These are phyloP conservation scores for Malassezia obtusa DNA, from an alignment of 1,284 basidiomycete genomes.

Conservation along the genomic window DNA sequence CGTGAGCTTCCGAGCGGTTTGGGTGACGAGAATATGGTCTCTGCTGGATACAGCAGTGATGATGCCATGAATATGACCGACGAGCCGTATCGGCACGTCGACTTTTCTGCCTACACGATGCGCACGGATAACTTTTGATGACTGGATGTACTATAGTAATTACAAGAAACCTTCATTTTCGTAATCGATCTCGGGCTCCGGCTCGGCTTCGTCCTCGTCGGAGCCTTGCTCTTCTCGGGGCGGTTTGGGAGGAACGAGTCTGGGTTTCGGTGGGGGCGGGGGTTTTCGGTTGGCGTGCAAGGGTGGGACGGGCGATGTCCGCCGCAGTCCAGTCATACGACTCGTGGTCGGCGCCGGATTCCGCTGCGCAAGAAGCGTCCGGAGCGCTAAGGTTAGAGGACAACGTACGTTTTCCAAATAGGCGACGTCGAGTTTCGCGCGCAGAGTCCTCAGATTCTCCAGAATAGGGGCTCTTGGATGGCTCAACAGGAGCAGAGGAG, in stretches of 20 bases:
- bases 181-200: slow-evolving; percentile 13
- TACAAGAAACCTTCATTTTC: slow-evolving; percentile 17
- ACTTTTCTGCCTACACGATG: slow-evolving; percentile 10
- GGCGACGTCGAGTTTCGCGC: slow-evolving; percentile 4
- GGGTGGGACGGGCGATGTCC: slow-evolving; percentile 6
- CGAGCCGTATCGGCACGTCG: slow-evolving; percentile 6
- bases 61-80: neutral
- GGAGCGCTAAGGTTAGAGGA: neutral
- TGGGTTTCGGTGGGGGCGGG: slow-evolving; percentile 9
- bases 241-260: neutral
- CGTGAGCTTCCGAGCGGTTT: neutral
- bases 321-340: neutral
- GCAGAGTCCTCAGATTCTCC: too few species aligned
- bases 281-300: slow-evolving; percentile 10
- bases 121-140: slow-evolving; percentile 14
- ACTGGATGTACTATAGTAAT: slow-evolving; percentile 1
- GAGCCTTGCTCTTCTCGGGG: neutral
- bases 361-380: neutral
- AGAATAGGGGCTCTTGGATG: too few species aligned
- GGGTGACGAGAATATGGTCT: neutral
- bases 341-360: neutral
- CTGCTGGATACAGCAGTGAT: neutral
- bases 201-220: neutral
- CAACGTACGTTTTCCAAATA: slow-evolving; percentile 17
- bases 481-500: too few species aligned